These are phyloP conservation scores for Vitis hybrid DNA, from an alignment of 177 flowering plant species.

Conservation along the genomic window DNA sequence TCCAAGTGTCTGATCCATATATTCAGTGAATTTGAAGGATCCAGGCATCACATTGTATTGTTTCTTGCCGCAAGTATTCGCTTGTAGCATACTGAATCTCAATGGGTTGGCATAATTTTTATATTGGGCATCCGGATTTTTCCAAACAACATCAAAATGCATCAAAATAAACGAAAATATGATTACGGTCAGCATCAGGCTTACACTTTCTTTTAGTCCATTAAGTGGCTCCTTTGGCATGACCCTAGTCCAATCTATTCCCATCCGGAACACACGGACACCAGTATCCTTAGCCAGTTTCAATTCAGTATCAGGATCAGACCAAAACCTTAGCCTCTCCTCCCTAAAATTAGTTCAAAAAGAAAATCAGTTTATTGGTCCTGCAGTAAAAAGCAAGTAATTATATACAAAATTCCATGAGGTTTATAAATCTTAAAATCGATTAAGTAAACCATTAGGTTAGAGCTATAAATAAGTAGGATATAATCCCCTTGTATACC, in stretches of 20 bases:
- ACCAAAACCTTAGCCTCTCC: constrained; percentile 96
- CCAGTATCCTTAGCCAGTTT: constrained; percentile 92
- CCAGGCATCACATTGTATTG: too few species aligned
- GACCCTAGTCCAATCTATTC: constrained; percentile 91
- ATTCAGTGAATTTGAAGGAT: too few species aligned
- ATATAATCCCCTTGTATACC: background rate
- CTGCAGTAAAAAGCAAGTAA: background rate
- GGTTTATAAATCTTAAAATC: background rate
- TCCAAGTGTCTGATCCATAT: too few species aligned
- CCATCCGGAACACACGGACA: constrained; percentile 82
- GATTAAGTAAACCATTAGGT: background rate
- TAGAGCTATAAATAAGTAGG: background rate
- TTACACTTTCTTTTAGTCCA: constrained; percentile 60
- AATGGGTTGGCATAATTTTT: too few species aligned
- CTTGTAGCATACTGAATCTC: too few species aligned
- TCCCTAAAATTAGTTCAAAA: constrained; percentile 51
- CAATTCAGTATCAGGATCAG: constrained; percentile 96
- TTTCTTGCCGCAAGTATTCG: too few species aligned
- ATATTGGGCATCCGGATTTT: background rate
- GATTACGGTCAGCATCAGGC: constrained; percentile 16
- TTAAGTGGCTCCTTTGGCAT: constrained; percentile 84
- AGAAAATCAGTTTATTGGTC: constrained; percentile 2
- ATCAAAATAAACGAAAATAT: constrained; percentile 4
- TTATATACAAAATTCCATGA: background rate
- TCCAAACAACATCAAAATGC: background rate